These are phyloP conservation scores for Xylariaceae sp. DNA, from an alignment of 2,329 filamentous ascomycete genomes.

Conservation along the genomic window DNA sequence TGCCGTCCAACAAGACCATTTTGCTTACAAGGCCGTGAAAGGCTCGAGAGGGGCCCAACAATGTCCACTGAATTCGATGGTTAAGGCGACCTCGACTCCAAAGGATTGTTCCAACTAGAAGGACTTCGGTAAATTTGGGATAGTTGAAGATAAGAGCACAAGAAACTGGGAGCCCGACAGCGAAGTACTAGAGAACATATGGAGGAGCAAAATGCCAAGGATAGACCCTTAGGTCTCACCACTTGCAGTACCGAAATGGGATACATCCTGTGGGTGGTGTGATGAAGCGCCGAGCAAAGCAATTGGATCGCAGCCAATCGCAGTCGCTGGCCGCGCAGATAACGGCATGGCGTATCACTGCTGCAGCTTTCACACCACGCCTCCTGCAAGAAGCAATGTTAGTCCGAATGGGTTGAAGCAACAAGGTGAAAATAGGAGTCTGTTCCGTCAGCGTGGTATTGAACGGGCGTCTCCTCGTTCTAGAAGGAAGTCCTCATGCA, in stretches of 20 bases:
- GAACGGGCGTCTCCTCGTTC: constrained; percentile 14
- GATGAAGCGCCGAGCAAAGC: constrained; percentile 26
- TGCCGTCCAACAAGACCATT: constrained; percentile 47
- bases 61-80: neutral
- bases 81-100: neutral
- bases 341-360: constrained; percentile 18
- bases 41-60: neutral
- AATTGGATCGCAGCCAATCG: constrained; percentile 3
- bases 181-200: constrained; percentile 14
- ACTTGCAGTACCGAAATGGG: constrained; percentile 15
- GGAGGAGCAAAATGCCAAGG: constrained; percentile 20
- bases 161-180: neutral
- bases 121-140: neutral
- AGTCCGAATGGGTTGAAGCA: constrained; percentile 2
- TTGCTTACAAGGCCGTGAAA: constrained; percentile 24
- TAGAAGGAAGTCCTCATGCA: constrained; percentile 19
- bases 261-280: neutral
- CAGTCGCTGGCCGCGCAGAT: constrained; percentile 23
- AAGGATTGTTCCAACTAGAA: neutral
- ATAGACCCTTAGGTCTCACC: constrained; percentile 22
- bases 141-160: neutral
- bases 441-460: constrained; percentile 22
- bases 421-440: neutral
- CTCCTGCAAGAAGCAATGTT: constrained; percentile 11
- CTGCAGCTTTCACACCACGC: constrained; percentile 14